Evolutionary conservation across 116 monocot genomes (phyloP), one percentile per base, ranked within the genome.

Genomic region (Phalaenopsis hybrid): DNA sequence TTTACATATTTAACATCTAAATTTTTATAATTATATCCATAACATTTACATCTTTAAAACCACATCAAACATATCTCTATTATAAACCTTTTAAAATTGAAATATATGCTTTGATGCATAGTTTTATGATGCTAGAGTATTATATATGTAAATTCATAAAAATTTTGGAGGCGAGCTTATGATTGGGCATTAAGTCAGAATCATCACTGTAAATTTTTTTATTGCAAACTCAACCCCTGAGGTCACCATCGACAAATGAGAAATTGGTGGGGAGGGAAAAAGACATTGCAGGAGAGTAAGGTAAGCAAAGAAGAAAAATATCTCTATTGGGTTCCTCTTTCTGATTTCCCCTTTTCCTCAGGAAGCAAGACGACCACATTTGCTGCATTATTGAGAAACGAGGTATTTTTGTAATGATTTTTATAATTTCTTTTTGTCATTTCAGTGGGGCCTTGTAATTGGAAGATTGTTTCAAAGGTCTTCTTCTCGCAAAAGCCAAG

Each of bases 321-420:
- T n/a, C 75, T 75, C 46, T 8, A 75, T 45, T 4, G n/a, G 45
- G 15, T 4, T 75, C 46, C 13, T 75, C 46, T 46, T 46, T 75
- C 45, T 46, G 44, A 45, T 75, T 75, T 75, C 4, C 37, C 72
- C 46, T 75, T 46, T 75, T 8, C 43, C 8, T 75, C 12, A 75
- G 45, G 45, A 45, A 75, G 21, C 44, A 46, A 59, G 61, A 82
- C 31, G 74, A 25, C 74, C 79, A 82, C 82, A 33, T 4, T 44
- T 20, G 72, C 57, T 85, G 74, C 82, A 75, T 81, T 77, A 85
- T 85, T 85, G 79, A 82, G 74, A 6, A 81, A 82, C 79, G 78
- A 81, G 45, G 81, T 70, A 34, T 80, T 69, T 65, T 21, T 37
- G 37, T 37, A 37, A 37, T 37, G 1, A 37, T 37, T 37, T n/a